phyloP scores from a whole-genome alignment of 225 moss, liverwort and hornwort genomes.

The Pseudoscleropodium purum region DNA sequence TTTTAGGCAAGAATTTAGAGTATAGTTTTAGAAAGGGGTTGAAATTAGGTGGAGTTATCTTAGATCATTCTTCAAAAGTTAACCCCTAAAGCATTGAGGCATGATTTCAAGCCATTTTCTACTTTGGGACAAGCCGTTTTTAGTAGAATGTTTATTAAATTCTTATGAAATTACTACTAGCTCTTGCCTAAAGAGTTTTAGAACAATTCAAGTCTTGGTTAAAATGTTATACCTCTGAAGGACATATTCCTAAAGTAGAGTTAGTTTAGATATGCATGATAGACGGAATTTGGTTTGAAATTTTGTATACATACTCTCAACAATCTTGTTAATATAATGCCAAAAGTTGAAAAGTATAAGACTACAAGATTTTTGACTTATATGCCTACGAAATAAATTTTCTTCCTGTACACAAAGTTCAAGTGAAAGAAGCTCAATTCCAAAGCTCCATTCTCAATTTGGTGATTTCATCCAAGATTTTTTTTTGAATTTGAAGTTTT shows the following conservation, averaged over 20 bases:
- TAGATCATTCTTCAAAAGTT: too few species aligned
- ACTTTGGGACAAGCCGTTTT: accelerated
- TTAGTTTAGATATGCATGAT: accelerated
- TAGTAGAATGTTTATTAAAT: accelerated
- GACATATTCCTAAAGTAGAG: accelerated
- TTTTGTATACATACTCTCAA: background rate
- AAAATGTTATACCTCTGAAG: background rate
- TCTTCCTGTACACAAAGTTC: too few species aligned
- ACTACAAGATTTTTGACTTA: background rate
- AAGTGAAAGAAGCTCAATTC: too few species aligned
- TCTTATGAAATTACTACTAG: background rate
- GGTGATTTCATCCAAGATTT: too few species aligned
- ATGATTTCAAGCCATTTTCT: background rate
- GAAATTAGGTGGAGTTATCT: too few species aligned
- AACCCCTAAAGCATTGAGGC: too few species aligned
- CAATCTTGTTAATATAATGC: background rate
- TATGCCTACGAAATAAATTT: too few species aligned
- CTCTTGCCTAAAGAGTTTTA: background rate
- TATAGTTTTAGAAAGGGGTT: too few species aligned
- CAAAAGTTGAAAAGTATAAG: background rate
- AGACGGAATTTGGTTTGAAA: background rate
- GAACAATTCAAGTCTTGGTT: accelerated
- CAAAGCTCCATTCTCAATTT: too few species aligned
- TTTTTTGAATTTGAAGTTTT: too few species aligned
- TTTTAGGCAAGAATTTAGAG: too few species aligned